A percentile compares a stretch with the other conserved stretches of the same genome.
Evolutionary conservation across 2,329 filamentous ascomycete species (phyloP).

Genomic region (Pseudocercospora vitis): DNA sequence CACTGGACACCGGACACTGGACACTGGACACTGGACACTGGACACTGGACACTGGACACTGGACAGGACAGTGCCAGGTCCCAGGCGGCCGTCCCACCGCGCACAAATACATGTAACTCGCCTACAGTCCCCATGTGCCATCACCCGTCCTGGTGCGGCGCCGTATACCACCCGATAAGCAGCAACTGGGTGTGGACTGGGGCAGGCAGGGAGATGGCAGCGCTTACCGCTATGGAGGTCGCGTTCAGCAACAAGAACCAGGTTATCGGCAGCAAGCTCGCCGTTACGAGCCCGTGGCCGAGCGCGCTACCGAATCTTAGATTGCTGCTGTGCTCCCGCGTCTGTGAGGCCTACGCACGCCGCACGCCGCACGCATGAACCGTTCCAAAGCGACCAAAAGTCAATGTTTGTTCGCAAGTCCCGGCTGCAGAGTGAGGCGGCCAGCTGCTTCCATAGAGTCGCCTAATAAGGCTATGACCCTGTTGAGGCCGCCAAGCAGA

Average conservation of each 20-base stretch:
- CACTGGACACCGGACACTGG: conserved; percentile 13
- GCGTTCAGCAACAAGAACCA: conserved; percentile 17
- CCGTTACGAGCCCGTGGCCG: conserved; percentile 17
- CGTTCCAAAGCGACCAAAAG: conserved; percentile 9
- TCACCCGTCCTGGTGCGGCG: conserved; percentile 18
- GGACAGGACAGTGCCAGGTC: too few species aligned
- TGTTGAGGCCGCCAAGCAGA: conserved; percentile 6
- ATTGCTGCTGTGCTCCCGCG: conserved; percentile 19
- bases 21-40: conserved; percentile 14
- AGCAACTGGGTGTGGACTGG: conserved; percentile 17
- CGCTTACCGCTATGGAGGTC: conserved; percentile 23
- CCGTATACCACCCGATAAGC: conserved; percentile 17
- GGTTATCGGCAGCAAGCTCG: conserved; percentile 26
- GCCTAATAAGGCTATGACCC: conserved; percentile 2
- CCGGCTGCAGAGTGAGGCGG: conserved; percentile 11
- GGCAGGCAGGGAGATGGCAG: conserved; percentile 15
- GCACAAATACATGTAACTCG: conserved; percentile 1
- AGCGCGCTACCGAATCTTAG: conserved; percentile 24
- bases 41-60: too few species aligned
- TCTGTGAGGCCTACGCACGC: too few species aligned
- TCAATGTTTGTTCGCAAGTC: conserved; percentile 8
- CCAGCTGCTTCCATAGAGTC: conserved; percentile 3
- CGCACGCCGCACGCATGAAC: conserved; percentile 24
- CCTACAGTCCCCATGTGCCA: conserved; percentile 12
- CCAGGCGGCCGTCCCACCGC: neutral